Conservation (phyloP, 768 basidiomycete species). For the Lentinula boryana region DNA sequence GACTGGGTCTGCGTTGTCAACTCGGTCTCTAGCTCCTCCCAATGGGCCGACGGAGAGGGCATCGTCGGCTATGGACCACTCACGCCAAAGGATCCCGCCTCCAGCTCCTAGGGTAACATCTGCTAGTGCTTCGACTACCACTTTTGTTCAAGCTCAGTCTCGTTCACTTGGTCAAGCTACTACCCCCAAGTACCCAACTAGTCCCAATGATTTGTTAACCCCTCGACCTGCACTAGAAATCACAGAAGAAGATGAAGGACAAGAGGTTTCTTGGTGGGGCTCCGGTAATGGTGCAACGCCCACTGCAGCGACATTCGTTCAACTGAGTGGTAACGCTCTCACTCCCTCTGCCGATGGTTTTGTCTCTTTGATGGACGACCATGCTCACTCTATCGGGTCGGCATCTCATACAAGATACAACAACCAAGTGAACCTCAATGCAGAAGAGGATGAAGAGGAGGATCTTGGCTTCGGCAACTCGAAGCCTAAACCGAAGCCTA, state of each 20-base stretch:
- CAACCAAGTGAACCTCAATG: conserved; percentile 4
- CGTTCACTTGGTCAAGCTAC: conserved; percentile 25
- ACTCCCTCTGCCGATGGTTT: conserved; percentile 53
- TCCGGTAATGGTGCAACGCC: conserved; percentile 51
- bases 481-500: conserved; percentile 33
- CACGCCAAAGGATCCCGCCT: conserved; percentile 43
- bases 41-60: conserved; percentile 60
- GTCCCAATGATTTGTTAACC: conserved; percentile 17
- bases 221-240: conserved; percentile 21
- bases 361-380: conserved; percentile 75
- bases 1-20: conserved; percentile 66
- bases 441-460: conserved; percentile 65
- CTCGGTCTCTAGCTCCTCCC: conserved; percentile 39
- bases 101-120: conserved; percentile 50
- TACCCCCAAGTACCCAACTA: background rate
- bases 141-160: conserved; percentile 38
- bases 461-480: conserved; percentile 90
- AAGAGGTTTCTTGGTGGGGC: conserved; percentile 62
- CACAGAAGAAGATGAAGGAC: conserved; percentile 20
- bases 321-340: conserved; percentile 37
- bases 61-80: conserved; percentile 73
- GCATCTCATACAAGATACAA: conserved; percentile 8
- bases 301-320: conserved; percentile 61
- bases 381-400: conserved; percentile 33
- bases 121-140: conserved; percentile 44